A percentile compares a stretch with the other conserved stretches of the same genome.
Conservation (phyloP, 2,329 filamentous ascomycete species). For the Fusarium sacchari region DNA sequence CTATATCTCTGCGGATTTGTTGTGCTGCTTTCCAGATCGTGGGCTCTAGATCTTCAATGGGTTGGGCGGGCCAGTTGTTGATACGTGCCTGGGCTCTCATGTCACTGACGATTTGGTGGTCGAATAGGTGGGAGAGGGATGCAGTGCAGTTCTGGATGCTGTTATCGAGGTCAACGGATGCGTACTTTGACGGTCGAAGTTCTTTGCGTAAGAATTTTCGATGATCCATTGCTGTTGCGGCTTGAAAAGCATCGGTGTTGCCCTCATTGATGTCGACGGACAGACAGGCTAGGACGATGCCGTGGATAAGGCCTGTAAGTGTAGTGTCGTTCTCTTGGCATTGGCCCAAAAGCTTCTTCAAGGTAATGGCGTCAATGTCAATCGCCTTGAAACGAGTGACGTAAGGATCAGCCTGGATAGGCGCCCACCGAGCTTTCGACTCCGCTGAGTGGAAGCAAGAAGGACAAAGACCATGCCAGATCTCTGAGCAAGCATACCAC, state of each 20-base stretch:
- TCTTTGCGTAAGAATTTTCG: neutral
- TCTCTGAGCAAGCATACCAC: neutral
- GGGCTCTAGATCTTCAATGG: neutral
- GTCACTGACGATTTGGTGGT: neutral
- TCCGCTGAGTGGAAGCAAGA: neutral
- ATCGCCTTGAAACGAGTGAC: neutral
- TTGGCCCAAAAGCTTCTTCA: neutral
- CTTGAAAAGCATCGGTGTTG: neutral
- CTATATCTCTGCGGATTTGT: neutral
- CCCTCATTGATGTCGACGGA: neutral
- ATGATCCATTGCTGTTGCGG: neutral
- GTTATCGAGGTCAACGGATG: neutral
- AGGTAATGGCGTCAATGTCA: fast-evolving
- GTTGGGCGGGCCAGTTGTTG: neutral
- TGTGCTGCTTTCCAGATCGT: conserved; percentile 4
- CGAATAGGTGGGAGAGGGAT: neutral
- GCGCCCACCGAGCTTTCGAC: neutral
- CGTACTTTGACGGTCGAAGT: neutral
- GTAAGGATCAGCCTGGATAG: neutral
- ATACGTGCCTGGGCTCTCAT: neutral
- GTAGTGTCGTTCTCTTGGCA: neutral
- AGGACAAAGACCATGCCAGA: neutral
- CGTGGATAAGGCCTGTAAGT: neutral
- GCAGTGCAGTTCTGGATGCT: conserved; percentile 2
- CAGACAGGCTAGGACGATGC: neutral